Evolutionary conservation across 2,329 filamentous ascomycete genomes (phyloP), one percentile per base, ranked within the genome.

Genomic region (Cladosporium sp.): DNA sequence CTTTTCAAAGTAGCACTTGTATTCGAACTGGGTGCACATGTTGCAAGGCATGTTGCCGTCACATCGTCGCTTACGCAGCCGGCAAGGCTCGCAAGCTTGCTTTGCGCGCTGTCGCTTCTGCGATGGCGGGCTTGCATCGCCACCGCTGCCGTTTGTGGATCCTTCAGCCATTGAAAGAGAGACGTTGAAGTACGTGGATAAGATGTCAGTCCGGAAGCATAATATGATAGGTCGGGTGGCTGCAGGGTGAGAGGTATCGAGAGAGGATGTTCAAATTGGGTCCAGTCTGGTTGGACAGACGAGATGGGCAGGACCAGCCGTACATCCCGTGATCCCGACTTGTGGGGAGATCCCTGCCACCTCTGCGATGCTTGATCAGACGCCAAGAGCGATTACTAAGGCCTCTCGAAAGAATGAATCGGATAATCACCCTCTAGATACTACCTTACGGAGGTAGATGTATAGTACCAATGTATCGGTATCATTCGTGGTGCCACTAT

Each of bases 31-130:
- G 0, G 80, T 75, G 71, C 85, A 87, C 37, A 83, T 84, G 57
- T 78, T 79, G 71, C 85, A 87, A 0, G 85, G 85, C 49, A 80
- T 76, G 6, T 76, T 76, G 14, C 84, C 84, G 67, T 86, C 82
- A 69, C 85, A 87, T 74, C 84, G 84, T 55, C 85, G 80, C 72
- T 87, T 87, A 58, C 84, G 80, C 14, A 85, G 79, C 40, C 85
- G 80, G 65, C 85, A 87, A 21, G 83, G 81, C 65, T 82, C 76
- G 69, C 75, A 77, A 10, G 75, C 75, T 62, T 75, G 74, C 55
- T 75, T 75, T 14, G 74, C 74, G 33, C 74, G 69, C 65, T 74
- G 74, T 4, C 74, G 71, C 68, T 76, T 76, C 53, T 72, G 72
- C n/a, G 68, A 61, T 23, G 58, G 67, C 21, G 62, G 69, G 28